Evolutionary conservation across 2,329 filamentous ascomycete species (phyloP).

Genomic region (Arachnomyces sp.): DNA sequence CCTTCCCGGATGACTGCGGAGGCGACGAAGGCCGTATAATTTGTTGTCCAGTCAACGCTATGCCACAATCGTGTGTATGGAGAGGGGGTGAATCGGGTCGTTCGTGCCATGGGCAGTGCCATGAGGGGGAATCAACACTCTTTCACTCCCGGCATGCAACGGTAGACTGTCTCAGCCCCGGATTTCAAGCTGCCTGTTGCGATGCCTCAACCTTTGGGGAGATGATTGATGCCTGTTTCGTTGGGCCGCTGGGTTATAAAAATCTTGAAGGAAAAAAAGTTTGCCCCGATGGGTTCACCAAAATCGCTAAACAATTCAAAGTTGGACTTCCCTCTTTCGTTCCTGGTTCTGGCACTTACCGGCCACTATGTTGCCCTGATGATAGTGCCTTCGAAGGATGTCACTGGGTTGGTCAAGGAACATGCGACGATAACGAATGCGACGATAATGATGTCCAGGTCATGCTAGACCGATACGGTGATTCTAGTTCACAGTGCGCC

Average conservation of each 20-base stretch:
- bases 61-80: background rate
- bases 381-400: conserved; percentile 7
- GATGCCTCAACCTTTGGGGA: too few relatives aligned
- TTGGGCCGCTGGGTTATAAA: too few relatives aligned
- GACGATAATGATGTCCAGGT: conserved; percentile 6
- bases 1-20: too few relatives aligned
- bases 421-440: conserved; percentile 8
- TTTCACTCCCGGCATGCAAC: too few relatives aligned
- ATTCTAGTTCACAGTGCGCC: too few relatives aligned
- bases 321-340: background rate
- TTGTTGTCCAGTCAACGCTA: conserved; percentile 4
- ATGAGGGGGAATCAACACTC: conserved; percentile 3
- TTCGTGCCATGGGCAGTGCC: conserved; percentile 4
- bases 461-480: too few relatives aligned
- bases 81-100: conserved; percentile 1
- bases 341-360: too few relatives aligned
- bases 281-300: too few relatives aligned
- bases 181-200: too few relatives aligned
- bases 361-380: conserved; percentile 5
- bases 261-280: too few relatives aligned
- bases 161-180: too few relatives aligned
- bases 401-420: conserved; percentile 10
- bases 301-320: background rate
- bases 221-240: too few relatives aligned
- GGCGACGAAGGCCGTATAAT: background rate